Conservation (phyloP, 2,329 filamentous ascomycete species). For the Colletotrichum noveboracense region DNA sequence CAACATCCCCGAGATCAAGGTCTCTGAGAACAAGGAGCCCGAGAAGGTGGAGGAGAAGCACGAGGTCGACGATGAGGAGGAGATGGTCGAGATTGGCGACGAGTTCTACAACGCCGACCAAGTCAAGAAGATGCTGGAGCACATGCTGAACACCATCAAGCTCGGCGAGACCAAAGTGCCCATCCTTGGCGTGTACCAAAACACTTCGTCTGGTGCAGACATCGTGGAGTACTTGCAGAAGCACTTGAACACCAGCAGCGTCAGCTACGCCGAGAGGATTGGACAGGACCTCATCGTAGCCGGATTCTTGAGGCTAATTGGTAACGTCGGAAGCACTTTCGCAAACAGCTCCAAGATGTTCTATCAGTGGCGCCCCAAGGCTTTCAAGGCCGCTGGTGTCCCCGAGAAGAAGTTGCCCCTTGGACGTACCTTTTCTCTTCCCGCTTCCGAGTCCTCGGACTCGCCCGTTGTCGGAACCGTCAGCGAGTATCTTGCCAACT, state of each 20-base stretch:
- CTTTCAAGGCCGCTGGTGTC: conserved; percentile 85
- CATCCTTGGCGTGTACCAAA: conserved; percentile 92
- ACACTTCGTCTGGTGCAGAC: conserved; percentile 88
- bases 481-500: conserved; percentile 87
- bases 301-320: conserved; percentile 88
- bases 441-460: conserved; percentile 62
- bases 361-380: conserved; percentile 95
- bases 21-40: conserved; percentile 70
- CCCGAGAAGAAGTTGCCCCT: conserved; percentile 84
- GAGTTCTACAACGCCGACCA: conserved; percentile 84
- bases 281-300: conserved; percentile 89
- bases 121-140: conserved; percentile 85
- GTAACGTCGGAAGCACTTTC: conserved; percentile 93
- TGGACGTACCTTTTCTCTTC: conserved; percentile 76
- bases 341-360: conserved; percentile 97
- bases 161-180: conserved; percentile 93
- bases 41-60: conserved; percentile 38
- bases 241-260: conserved; percentile 80
- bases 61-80: conserved; percentile 74
- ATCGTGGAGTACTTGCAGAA: conserved; percentile 96
- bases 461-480: conserved; percentile 84
- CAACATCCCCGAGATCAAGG: conserved; percentile 84
- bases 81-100: conserved; percentile 89
- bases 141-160: conserved; percentile 87
- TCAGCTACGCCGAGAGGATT: conserved; percentile 92